Evolutionary conservation across 441 rosid species (phyloP), one percentile per base, ranked within the genome.

Genomic region (Pelargonium citronellum): DNA sequence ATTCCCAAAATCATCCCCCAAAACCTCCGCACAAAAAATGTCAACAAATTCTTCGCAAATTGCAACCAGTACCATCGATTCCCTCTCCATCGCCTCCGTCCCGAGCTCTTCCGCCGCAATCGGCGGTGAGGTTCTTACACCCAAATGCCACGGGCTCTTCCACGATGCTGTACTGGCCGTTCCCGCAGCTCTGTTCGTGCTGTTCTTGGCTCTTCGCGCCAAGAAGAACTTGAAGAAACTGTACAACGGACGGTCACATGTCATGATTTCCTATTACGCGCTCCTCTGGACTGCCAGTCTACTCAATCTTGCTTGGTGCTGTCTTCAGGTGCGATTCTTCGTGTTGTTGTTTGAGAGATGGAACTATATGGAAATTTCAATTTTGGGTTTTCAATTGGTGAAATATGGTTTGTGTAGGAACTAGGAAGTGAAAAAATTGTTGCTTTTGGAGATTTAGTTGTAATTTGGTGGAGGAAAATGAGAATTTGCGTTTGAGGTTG

Each of bases 221-320:
- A 81, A 69, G 81, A 84, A 75, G 78, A 83, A 83, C 72, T 71
- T 79, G 72, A 72, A 16, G 81, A 86, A 76, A 79, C 86, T 86
- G 22, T 76, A 68, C 70, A 76, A 79, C 44, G 81, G 88, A 58
- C 75, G 85, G 68, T 83, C 88, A 5, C 75, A 77, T 19, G 69
- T 84, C 34, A 66, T 84, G 86, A 79, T 84, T 69, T 80, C 85
- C 41, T 84, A 83, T 73, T 87, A 83, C 71, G 76, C 81, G 57
- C 83, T 84, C 61, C 82, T 84, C 68, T 84, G 86, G 84, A 44
- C 83, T 19, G 85, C 86, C 16, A 63, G 74, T 12, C 63, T 63
- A 60, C 83, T 87, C 69, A 84, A 84, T 69, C 83, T 84, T 8
- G 82, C 82, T 58, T 87, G 91, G 91, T 83, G 81, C 75, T 80